These are phyloP conservation scores for Fusarium euwallaceae DNA, from an alignment of 2,329 filamentous ascomycete genomes.

Conservation along the genomic window DNA sequence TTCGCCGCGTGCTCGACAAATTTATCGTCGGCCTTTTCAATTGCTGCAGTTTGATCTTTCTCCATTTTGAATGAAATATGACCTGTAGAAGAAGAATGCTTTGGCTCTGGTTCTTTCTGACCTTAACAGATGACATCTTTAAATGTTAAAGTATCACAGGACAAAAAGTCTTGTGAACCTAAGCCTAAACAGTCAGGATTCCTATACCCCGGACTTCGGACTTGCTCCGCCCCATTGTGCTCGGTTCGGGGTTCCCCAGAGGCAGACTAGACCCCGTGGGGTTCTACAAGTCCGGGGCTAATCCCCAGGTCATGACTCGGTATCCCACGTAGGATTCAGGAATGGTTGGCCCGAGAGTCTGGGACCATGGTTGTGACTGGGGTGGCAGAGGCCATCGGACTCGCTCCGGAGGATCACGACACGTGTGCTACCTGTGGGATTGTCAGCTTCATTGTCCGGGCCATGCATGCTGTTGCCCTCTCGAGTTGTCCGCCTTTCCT, in stretches of 20 bases:
- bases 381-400: neutral
- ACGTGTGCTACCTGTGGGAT: neutral
- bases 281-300: neutral
- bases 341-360: neutral
- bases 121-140: neutral
- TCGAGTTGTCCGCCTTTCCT: too few relatives aligned
- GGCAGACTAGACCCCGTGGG: neutral
- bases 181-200: neutral
- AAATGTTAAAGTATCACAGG: neutral
- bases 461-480: neutral
- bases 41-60: neutral
- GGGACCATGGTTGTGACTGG: neutral
- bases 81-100: neutral
- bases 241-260: neutral
- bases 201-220: neutral
- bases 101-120: neutral
- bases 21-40: slow-evolving; percentile 9
- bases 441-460: neutral
- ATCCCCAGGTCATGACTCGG: neutral
- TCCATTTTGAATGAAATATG: neutral
- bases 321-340: neutral
- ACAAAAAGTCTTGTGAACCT: neutral
- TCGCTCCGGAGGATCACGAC: neutral
- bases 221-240: neutral
- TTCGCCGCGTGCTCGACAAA: slow-evolving; percentile 9